Evolutionary conservation across 345 rosid species (phyloP).

Genomic region (rapeseed (Brassica napus)): Da-Ae NC_063439.1:26169001-26169500

Average conservation of each 20-base stretch:
- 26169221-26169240: conserved; percentile 86
- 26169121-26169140: background rate
- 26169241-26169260: conserved; percentile 83
- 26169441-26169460: conserved; percentile 35
- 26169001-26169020: conserved; percentile 84
- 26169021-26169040: conserved; percentile 91
- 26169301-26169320: conserved; percentile 45
- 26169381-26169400: conserved; percentile 44
- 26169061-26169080: conserved; percentile 71
- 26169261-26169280: conserved; percentile 75
- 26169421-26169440: conserved; percentile 47
- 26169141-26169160: background rate
- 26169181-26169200: conserved; percentile 80
- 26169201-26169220: conserved; percentile 74
- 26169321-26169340: conserved; percentile 47
- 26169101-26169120: conserved; percentile 37
- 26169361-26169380: conserved; percentile 47
- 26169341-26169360: conserved; percentile 40
- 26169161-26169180: conserved; percentile 57
- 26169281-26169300: conserved; percentile 54
- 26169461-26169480: conserved; percentile 56
- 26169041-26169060: conserved; percentile 87
- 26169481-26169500: conserved; percentile 55
- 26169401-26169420: conserved; percentile 41
- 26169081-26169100: conserved; percentile 78